phyloP scores from a whole-genome alignment of 768 basidiomycete genomes.

The Xerocomellus chrysenteron region DNA sequence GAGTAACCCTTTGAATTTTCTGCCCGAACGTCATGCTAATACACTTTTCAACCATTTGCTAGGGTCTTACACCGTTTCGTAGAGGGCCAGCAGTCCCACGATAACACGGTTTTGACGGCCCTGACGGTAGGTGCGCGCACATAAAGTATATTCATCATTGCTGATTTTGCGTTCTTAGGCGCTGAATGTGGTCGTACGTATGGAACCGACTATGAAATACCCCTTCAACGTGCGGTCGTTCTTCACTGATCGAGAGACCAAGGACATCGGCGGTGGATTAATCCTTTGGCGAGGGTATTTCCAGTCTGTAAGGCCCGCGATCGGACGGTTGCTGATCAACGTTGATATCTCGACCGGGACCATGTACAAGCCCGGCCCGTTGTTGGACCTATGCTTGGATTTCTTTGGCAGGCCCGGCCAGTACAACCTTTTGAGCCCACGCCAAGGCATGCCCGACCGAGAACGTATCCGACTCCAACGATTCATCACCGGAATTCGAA shows the following conservation, averaged over 20 bases:
- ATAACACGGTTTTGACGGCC: constrained; percentile 66
- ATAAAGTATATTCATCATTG: background rate
- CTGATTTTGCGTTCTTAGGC: constrained; percentile 42
- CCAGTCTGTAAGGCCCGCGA: constrained; percentile 70
- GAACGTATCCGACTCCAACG: constrained; percentile 53
- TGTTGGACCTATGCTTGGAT: constrained; percentile 59
- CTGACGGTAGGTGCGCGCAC: constrained; percentile 48
- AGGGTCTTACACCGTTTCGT: constrained; percentile 69
- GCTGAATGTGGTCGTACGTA: constrained; percentile 71
- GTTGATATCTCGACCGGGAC: constrained; percentile 76
- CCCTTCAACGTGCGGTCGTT: constrained; percentile 77
- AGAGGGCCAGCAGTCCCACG: constrained; percentile 60
- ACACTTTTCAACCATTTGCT: background rate
- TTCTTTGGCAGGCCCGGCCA: constrained; percentile 41
- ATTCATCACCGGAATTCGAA: constrained; percentile 53
- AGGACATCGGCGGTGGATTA: constrained; percentile 59
- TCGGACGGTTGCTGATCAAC: constrained; percentile 65
- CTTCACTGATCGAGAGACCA: constrained; percentile 57
- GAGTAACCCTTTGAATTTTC: constrained; percentile 35
- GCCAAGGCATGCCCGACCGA: constrained; percentile 45
- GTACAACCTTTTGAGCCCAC: constrained; percentile 39
- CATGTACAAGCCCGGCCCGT: constrained; percentile 66
- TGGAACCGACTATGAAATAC: constrained; percentile 65
- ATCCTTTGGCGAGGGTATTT: constrained; percentile 80
- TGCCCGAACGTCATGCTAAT: constrained; percentile 23